A percentile compares a stretch with the other conserved stretches of the same genome.
These are phyloP conservation scores for Leccinum ochraceum DNA, from an alignment of 768 basidiomycete genomes.

Conservation along the genomic window DNA sequence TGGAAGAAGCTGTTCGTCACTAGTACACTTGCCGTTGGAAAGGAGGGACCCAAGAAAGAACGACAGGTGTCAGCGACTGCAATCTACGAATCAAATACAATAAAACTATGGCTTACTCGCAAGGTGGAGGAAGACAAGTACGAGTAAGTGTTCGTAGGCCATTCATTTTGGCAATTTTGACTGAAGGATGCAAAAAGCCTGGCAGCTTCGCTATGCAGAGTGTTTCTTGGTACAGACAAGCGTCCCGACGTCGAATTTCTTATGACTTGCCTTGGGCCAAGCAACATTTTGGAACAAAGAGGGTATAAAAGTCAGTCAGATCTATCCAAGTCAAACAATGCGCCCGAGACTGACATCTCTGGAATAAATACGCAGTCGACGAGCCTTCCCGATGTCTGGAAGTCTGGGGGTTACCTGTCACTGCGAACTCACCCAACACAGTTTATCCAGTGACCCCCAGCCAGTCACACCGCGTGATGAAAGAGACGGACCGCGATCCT, in stretches of 20 bases:
- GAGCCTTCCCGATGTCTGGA: not conserved
- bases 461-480: no score
- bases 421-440: not conserved
- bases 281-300: constrained; percentile 71
- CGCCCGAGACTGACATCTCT: constrained; percentile 5
- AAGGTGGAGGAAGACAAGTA: constrained; percentile 79
- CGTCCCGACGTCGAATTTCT: constrained; percentile 84
- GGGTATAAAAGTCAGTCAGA: constrained; percentile 70
- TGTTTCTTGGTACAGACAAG: constrained; percentile 43
- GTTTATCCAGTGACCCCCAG: no score
- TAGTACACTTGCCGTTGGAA: constrained; percentile 56
- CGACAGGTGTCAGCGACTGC: constrained; percentile 74
- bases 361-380: constrained; percentile 55
- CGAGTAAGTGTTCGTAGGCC: constrained; percentile 50
- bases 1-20: constrained; percentile 51
- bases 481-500: no score
- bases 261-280: constrained; percentile 86
- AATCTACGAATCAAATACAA: constrained; percentile 47
- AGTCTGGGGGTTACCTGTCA: constrained; percentile 35
- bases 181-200: constrained; percentile 48
- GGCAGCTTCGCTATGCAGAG: constrained; percentile 55
- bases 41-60: constrained; percentile 40
- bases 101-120: constrained; percentile 73
- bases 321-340: not conserved
- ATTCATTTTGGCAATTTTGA: no score